Evolutionary conservation across 371 early-diverging fungal genomes (phyloP), one percentile per base, ranked within the genome.

Genomic region (Rhizopus sp.): DNA sequence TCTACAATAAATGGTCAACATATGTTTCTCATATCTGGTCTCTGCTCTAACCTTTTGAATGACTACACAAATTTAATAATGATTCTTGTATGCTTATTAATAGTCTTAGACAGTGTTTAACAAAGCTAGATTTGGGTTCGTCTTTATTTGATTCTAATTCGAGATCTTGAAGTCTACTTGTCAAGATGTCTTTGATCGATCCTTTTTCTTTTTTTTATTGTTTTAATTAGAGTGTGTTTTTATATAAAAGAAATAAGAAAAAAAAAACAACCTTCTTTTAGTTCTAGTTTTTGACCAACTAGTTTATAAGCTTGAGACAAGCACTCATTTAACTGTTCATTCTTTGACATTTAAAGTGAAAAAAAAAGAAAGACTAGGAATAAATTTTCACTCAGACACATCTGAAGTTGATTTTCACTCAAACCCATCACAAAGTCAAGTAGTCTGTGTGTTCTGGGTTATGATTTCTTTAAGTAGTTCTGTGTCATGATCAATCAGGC

Each of bases 81-180:
- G 57, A 42, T 1, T 39, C 35, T 58, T 74, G 75, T 29, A 64
- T 74, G 12, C 57, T 35, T 35, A 60, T 42, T 7, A 74, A 49
- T 3, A 71, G 40, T n/a, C 54, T 54, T 16, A 74, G 45, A 30
- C 71, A 74, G 29, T 68, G 54, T 4, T 59, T 51, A 29, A 71
- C 71, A 71, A 74, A 74, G 0, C 53, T 54, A 32, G 45, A 30
- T 37, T 46, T 54, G 2, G 60, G 59, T 35, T 58, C 38, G 9
- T 58, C 49, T 29, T 64, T 45, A 23, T 59, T 29, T n/a, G 42
- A 5, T 3, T 5, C 9, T 8, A 66, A 31, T n/a, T 56, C 38
- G 12, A 65, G 54, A 15, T 60, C 32, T 10, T 50, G 57, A 45
- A 66, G 58, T 50, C 66, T 57, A 39, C 30, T 8, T 3, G 40